Evolutionary conservation across 2,329 filamentous ascomycete genomes (phyloP), one percentile per base, ranked within the genome.

Genomic region (Colletotrichum theobromicola): DNA sequence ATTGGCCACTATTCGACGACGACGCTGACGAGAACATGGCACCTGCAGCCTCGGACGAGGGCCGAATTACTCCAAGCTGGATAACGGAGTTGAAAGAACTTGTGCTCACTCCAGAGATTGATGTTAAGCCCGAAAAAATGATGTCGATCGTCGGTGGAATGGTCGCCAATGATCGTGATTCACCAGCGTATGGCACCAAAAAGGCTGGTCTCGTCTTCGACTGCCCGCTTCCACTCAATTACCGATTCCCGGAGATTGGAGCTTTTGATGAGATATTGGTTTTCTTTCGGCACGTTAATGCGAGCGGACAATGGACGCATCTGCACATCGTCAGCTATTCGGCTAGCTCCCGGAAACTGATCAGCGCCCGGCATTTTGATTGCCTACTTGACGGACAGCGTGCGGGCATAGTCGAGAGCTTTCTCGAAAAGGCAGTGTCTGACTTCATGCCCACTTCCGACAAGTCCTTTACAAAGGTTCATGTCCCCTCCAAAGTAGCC

Each of bases 381-480:
- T 28, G 53, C 4, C 13, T 7, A 15, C 53, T 24, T 18, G 24
- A 57, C 53, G 21, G 1, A 57, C 24, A 30, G 2, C 53, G 53
- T 18, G 26, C 7, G n/a, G 1, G 8, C 1, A 16, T 1, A 0
- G 7, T 57, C 13, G 53, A 57, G 16, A 21, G 53, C 53, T 57
- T 57, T 0, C 18, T 57, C 0, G 10, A 7, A 16, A 28, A 57
- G 16, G 15, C 26, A 21, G 18, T 57, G 13, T 7, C 53, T 24
- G 53, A 57, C 2, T 57, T 16, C 53, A 28, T 4, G 53, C 24
- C 24, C 13, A 12, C 5, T 28, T 57, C 9, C 24, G 53, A 57
- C 0, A 57, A 13, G 0, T 57, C 0, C 2, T 57, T 57, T 1
- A 28, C 0, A 18, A 0, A 21, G 7, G 53, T 57, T 28, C 21